A percentile compares a stretch with the other conserved stretches of the same genome.
Evolutionary conservation across 768 basidiomycete genomes (phyloP).

Genomic region (Podaxis carcinomalis): DNA sequence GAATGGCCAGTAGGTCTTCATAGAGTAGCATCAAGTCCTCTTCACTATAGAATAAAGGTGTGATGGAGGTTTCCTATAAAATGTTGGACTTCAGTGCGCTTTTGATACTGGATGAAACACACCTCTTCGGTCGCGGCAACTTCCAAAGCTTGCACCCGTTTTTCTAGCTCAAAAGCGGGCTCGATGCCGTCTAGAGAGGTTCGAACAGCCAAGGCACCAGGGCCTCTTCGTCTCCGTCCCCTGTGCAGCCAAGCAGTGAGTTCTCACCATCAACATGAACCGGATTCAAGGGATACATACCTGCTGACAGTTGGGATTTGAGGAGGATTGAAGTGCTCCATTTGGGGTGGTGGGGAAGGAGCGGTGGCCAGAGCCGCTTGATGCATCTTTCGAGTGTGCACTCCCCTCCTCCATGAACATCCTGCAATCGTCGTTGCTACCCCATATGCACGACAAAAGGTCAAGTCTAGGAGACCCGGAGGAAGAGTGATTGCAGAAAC

Average conservation of each 20-base stretch:
- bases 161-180: constrained; percentile 10
- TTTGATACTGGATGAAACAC: background rate
- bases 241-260: background rate
- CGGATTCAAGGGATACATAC: background rate
- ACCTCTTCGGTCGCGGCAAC: constrained; percentile 11
- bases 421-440: background rate
- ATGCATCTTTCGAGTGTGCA: background rate
- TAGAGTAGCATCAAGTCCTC: constrained; percentile 14
- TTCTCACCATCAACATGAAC: background rate
- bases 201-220: background rate
- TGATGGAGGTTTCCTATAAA: constrained; percentile 10
- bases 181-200: background rate
- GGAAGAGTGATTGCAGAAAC: background rate
- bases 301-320: background rate
- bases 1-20: constrained; percentile 15
- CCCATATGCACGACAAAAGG: background rate
- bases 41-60: constrained; percentile 10
- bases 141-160: constrained; percentile 13
- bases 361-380: background rate
- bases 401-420: background rate
- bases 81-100: too few relatives aligned
- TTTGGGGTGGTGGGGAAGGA: background rate
- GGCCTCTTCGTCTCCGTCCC: constrained; percentile 1
- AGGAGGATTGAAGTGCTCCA: background rate
- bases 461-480: constrained; percentile 2